These are phyloP conservation scores for Colletotrichum tanaceti DNA, from an alignment of 2,329 filamentous ascomycete species.

Conservation along the genomic window DNA sequence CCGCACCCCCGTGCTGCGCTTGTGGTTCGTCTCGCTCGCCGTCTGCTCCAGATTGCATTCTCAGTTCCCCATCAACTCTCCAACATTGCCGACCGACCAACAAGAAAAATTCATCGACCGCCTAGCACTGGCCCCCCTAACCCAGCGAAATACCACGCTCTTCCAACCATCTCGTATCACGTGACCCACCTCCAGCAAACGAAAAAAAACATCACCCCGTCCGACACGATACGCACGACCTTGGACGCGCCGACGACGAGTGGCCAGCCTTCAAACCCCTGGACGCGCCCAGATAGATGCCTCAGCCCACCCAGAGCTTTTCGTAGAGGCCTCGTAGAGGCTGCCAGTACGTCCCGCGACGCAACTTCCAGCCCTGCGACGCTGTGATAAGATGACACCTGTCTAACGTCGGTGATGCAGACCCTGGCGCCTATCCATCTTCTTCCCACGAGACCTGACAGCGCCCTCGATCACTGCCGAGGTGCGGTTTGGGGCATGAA, in stretches of 20 bases:
- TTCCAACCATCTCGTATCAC: conserved; percentile 28
- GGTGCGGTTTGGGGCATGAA: conserved; percentile 67
- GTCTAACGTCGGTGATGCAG: conserved; percentile 42
- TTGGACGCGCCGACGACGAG: conserved; percentile 29
- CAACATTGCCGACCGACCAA: conserved; percentile 34
- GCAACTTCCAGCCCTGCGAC: conserved; percentile 37
- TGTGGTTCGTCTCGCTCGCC: conserved; percentile 29
- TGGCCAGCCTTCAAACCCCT: conserved; percentile 27
- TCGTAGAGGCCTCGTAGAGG: conserved; percentile 41
- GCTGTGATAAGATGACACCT: conserved; percentile 28
- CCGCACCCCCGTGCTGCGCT: conserved; percentile 5
- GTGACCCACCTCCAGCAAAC: conserved; percentile 17
- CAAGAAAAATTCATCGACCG: conserved; percentile 36
- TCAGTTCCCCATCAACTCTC: conserved; percentile 28
- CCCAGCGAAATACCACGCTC: conserved; percentile 17
- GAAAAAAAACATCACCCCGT: conserved; percentile 33
- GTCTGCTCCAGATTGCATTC: conserved; percentile 33
- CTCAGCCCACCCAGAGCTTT: conserved; percentile 34
- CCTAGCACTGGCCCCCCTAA: conserved; percentile 27
- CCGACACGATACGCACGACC: conserved; percentile 30
- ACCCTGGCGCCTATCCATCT: conserved; percentile 68
- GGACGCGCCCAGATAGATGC: conserved; percentile 40
- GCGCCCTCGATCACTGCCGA: conserved; percentile 67
- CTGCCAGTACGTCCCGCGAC: conserved; percentile 41
- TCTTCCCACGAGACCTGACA: conserved; percentile 63